Evolutionary conservation across 306 rosid genomes (phyloP).

Genomic region (Vigna angularis): DNA sequence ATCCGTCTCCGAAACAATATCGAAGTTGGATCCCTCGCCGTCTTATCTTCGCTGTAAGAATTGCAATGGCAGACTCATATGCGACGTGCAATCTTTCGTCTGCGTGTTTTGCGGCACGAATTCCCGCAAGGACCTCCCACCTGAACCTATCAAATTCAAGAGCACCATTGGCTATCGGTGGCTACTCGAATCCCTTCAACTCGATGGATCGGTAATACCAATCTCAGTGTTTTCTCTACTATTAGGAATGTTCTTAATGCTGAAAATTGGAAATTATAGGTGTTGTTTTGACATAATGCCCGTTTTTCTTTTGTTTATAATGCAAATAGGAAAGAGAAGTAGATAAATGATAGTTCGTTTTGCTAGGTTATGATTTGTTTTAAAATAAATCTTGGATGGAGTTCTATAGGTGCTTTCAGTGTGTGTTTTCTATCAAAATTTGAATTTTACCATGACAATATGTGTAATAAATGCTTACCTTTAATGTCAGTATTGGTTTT

Average conservation of each 20-base stretch:
- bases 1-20: conserved; percentile 64
- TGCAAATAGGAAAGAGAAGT: background rate
- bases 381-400: background rate
- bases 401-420: background rate
- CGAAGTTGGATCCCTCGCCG: conserved; percentile 80
- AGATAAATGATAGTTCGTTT: background rate
- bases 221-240: background rate
- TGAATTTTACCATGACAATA: background rate
- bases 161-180: conserved; percentile 73
- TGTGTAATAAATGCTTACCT: background rate
- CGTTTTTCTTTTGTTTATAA: background rate
- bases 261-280: conserved; percentile 9
- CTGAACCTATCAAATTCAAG: conserved; percentile 76
- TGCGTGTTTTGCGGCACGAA: conserved; percentile 82
- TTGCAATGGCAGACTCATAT: conserved; percentile 79
- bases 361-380: background rate
- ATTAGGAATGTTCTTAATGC: conserved; percentile 1
- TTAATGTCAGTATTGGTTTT: background rate
- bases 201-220: conserved; percentile 85
- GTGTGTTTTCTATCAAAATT: background rate
- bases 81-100: conserved; percentile 64
- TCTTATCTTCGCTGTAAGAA: conserved; percentile 77
- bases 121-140: conserved; percentile 65
- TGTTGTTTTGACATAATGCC: background rate
- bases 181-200: conserved; percentile 73